These are phyloP conservation scores for Globisporangium alternatum DNA, from an alignment of 352 stramenopile genomes.

Conservation along the genomic window DNA sequence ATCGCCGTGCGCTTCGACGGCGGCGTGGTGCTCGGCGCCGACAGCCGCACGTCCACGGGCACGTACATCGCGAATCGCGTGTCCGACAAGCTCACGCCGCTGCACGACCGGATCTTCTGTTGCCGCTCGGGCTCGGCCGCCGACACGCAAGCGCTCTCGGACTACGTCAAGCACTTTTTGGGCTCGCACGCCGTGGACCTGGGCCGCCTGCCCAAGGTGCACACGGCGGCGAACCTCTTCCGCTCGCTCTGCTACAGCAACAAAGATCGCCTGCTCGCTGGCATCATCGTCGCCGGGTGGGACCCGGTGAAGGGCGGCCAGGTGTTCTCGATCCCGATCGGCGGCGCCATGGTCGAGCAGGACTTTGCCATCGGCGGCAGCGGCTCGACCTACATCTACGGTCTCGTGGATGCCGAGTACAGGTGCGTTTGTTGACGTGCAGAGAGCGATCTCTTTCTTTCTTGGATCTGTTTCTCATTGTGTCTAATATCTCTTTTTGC, in stretches of 20 bases:
- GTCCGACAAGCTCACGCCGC: conserved; percentile 96
- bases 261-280: conserved; percentile 94
- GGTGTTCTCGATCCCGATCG: conserved; percentile 96
- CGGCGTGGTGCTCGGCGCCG: conserved; percentile 96
- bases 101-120: conserved; percentile 97
- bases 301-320: conserved; percentile 94
- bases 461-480: conserved; percentile 7
- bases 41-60: conserved; percentile 92
- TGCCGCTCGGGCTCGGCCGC: conserved; percentile 96
- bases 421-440: conserved; percentile 30
- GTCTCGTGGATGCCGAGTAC: conserved; percentile 95
- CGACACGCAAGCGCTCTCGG: conserved; percentile 93
- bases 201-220: conserved; percentile 92
- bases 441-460: not conserved
- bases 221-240: conserved; percentile 97
- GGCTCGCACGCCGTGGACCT: conserved; percentile 77
- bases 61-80: conserved; percentile 98
- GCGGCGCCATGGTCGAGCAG: conserved; percentile 96
- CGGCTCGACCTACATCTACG: conserved; percentile 98
- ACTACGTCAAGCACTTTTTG: conserved; percentile 84
- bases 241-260: conserved; percentile 97
- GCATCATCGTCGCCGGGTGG: conserved; percentile 98
- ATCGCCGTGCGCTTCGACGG: conserved; percentile 96
- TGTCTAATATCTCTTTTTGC: not conserved
- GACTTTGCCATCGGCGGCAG: conserved; percentile 96